Base-by-base conservation (phyloP, 2,329 filamentous ascomycete species). In the Salinomyces thailandicus region DNA sequence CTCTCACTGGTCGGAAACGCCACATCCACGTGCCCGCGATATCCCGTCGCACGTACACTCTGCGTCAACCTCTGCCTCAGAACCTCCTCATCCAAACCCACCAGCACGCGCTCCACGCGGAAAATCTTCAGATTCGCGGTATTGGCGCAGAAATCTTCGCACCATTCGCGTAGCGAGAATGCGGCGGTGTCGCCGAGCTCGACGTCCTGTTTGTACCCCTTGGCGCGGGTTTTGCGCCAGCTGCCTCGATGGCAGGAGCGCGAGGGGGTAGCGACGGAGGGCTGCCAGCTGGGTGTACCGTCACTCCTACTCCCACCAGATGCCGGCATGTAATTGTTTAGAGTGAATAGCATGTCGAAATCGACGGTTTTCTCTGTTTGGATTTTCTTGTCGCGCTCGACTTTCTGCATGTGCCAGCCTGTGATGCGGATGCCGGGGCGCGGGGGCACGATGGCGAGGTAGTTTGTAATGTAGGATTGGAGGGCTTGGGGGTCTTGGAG, bases 191-290 rank as follows among this genome's bases (percentile, higher is more conserved):
- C 41, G 8, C 65, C 64, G 8, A 69, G 55, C 46, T 72, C 66
- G 37, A 71, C 57, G 41, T 62, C 62, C 41, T 65, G 61, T 35
- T 56, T 61, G 18, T 50, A 53, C 3, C 62, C 64, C 2, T 71
- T 68, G 0, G 68, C 74, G 3, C 69, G 60, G 4, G 61, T 68
- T 38, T 68, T 64, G 12, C 75, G 63, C 34, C 77, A 64, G 3
- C 75, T 76, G 14, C 81, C 81, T n/a, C 81, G 77, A 37, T 72
- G 68, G 7, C 72, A 71, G 44, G 75, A 73, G 47, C 79, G 73
- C 35, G 66, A 61, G 49, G 79, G 73, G 33, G 72, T 64, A 0
- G 73, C 72, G 0, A 72, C 70, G 7, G 35, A 33, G 8, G 62
- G 45, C 1, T 37, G 37, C 55, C 59, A 60, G 9, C 22, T 9